A percentile compares a stretch with the other conserved stretches of the same genome.
phyloP scores from a whole-genome alignment of 2,329 filamentous ascomycete genomes.

The Penicillium sp. region DNA sequence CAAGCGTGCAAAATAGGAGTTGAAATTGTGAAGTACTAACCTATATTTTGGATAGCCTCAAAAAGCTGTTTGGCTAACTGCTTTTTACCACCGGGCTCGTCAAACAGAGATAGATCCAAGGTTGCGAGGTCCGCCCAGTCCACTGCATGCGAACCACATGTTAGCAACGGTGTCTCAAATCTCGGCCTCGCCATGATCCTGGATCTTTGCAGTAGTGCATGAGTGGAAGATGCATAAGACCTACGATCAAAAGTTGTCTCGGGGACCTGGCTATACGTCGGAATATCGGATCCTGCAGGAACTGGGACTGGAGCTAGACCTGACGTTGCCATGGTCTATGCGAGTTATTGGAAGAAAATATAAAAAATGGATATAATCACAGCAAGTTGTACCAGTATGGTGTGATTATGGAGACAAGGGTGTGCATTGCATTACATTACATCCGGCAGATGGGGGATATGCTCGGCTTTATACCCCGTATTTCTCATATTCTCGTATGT shows the following conservation, averaged over 20 bases:
- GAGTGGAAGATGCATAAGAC: background rate
- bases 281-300: slow-evolving; percentile 2
- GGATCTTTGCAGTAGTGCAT: background rate
- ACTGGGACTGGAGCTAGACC: background rate
- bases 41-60: slow-evolving; percentile 42
- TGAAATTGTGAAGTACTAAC: slow-evolving; percentile 14
- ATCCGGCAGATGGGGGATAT: background rate
- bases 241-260: slow-evolving; percentile 9
- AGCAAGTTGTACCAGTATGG: background rate
- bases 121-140: slow-evolving; percentile 49
- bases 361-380: background rate
- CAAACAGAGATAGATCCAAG: slow-evolving; percentile 48
- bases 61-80: slow-evolving; percentile 45
- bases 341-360: background rate
- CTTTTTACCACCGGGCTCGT: slow-evolving; percentile 46
- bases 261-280: slow-evolving; percentile 6
- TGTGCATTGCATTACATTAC: background rate
- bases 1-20: accelerated
- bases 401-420: background rate
- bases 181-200: accelerated
- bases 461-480: background rate
- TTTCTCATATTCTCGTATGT: background rate
- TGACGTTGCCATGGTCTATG: slow-evolving; percentile 1
- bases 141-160: slow-evolving; percentile 8
- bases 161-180: background rate